Base-by-base conservation (phyloP, 305 asterid genomes). In the Fraxinus angustifolia region DNA sequence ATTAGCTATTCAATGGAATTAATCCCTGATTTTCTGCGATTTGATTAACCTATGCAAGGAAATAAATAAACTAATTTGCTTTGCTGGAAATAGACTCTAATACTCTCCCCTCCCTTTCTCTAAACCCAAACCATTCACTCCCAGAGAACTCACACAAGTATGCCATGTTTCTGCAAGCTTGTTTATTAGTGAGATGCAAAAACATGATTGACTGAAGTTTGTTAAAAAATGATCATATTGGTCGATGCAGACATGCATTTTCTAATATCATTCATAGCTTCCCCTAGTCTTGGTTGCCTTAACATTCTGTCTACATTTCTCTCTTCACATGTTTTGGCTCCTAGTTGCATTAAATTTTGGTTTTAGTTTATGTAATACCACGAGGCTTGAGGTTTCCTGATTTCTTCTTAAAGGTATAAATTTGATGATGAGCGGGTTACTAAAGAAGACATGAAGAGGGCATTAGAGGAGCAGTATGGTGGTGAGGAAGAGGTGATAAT, bases 381-480 rank as follows among this genome's bases (percentile, higher is more conserved):
- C 35, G 4, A 34, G 71, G 48, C 28, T 38, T 79, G 78, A 35
- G 17, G 35, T 58, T 67, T 77, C 40, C n/a, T 86, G 35, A 75
- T 84, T 83, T 48, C 73, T 30, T 76, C 68, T 34, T 65, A 77
- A 82, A 90, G 94, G 94, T 90, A 85, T 80, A 88, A 91, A 84
- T 91, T 91, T 88, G 93, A 91, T 84, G 94, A 91, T 88, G 94
- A 91, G 80, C 85, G 91, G 82, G 94, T 91, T 60, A 88, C 93
- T 65, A 91, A 90, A 81, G 94, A 90, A 80, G 94, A 87, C 81
- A 62, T 83, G 76, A 91, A 90, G 86, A 87, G 91, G 83, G 95
- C 91, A 38, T 85, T 91, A 82, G 95, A 90, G 81, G 93, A 91
- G 86, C 93, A 90, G 87, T 91, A 86, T 85, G 95, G 95, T 67